Evolutionary conservation across 192 early-diverging fungal genomes (phyloP).

Genomic region (Backusella luteola): DNA sequence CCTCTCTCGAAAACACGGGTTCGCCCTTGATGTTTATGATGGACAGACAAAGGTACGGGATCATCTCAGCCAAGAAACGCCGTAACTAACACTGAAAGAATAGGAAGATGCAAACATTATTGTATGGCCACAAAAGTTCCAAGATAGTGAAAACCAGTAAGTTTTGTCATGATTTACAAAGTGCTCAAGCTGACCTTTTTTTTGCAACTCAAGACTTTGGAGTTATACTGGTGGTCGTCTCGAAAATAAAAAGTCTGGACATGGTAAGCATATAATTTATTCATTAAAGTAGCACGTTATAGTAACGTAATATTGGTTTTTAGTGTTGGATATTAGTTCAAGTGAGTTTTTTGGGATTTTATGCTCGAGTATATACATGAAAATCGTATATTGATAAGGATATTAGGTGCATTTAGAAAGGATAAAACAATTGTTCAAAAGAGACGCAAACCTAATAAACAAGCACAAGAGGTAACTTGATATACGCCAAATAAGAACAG

Average conservation of each 20-base stretch:
- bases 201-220: conserved; percentile 24
- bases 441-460: conserved; percentile 19
- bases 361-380: neutral
- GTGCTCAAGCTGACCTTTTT: neutral
- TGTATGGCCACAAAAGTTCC: conserved; percentile 41
- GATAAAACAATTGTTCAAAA: conserved; percentile 35
- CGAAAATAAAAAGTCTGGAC: conserved; percentile 36
- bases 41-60: conserved; percentile 30
- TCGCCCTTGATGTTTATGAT: conserved; percentile 37
- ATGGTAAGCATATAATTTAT: conserved; percentile 20
- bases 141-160: conserved; percentile 42
- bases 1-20: conserved; percentile 34
- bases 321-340: conserved; percentile 31
- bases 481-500: too few species aligned
- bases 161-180: neutral
- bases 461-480: conserved; percentile 25
- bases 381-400: neutral
- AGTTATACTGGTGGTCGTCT: conserved; percentile 25
- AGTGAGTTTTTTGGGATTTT: conserved; percentile 10
- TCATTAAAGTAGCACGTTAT: neutral
- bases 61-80: too few species aligned
- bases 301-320: neutral
- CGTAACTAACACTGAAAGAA: neutral
- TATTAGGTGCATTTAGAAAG: conserved; percentile 33
- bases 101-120: conserved; percentile 33